A percentile compares a stretch with the other conserved stretches of the same genome.
These are phyloP conservation scores for Aspergillus tubingensis DNA, from an alignment of 2,329 filamentous ascomycete genomes.

Conservation along the genomic window DNA sequence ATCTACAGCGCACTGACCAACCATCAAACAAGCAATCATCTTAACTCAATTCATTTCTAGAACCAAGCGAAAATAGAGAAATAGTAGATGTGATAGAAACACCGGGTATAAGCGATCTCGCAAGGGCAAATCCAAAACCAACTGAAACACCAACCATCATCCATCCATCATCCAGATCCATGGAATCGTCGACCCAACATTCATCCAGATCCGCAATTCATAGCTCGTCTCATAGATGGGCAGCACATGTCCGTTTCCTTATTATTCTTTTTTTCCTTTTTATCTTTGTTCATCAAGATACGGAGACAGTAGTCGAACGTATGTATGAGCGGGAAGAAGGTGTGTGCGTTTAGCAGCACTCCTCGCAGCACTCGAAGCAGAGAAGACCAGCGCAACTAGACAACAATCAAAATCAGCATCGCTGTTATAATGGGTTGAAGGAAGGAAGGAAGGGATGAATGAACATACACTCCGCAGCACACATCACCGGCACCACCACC, in stretches of 20 bases:
- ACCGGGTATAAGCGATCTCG: constrained; percentile 4
- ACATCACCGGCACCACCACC: constrained; percentile 31
- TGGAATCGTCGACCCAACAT: not conserved
- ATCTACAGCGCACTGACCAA: not conserved
- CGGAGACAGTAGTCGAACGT: not conserved
- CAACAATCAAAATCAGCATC: too few relatives aligned
- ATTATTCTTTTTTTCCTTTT: not conserved
- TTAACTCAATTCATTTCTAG: not conserved
- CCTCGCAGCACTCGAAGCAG: constrained; percentile 32
- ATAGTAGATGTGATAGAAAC: not conserved
- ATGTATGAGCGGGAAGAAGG: not conserved
- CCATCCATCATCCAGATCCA: not conserved
- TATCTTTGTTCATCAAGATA: not conserved
- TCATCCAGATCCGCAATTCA: not conserved
- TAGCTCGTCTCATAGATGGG: not conserved
- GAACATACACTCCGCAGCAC: constrained; percentile 34
- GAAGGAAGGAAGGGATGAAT: not conserved
- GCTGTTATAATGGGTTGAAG: too few relatives aligned
- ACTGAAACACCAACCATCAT: not conserved
- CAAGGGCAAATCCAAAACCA: not conserved
- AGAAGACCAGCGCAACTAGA: constrained; percentile 29
- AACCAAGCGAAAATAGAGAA: not conserved
- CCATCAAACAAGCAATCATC: not conserved
- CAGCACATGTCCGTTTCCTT: not conserved
- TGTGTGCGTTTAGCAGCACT: constrained; percentile 27